Base-by-base conservation (phyloP, 2,329 filamentous ascomycete species). In the Beauveria sp. region DNA sequence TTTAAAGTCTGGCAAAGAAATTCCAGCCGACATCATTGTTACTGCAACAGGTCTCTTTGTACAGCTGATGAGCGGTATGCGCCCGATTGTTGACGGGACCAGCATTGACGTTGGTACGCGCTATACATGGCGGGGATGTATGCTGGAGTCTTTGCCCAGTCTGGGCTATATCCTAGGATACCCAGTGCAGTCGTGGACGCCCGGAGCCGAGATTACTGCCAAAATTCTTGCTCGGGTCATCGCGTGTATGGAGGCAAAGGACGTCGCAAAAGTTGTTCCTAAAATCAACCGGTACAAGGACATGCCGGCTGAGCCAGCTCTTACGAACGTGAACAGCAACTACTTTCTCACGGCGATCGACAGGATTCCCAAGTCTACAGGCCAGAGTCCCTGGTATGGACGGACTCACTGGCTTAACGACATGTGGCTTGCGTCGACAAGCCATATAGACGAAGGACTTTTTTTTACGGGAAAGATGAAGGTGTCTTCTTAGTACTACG, bases 21-120 rank as follows among this genome's bases (percentile, higher is more conserved):
- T 88, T 0, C 74, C 82, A 3, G 80, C 85, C 0, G 86, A 89
- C 69, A 83, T 88, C 63, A 87, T 89, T 65, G 74, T 89, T 65
- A 87, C 85, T 0, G 87, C 86, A 0, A 89, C 87, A 0, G 86
- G 87, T 0, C 76, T 89, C 0, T 81, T 83, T 62, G 70, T 89
- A 51, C 75, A 77, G 31, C 71, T 88, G 20, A 77, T 80, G 1
- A 83, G 83, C 24, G 79, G 79, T 43, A 74, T 82, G 1, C 69
- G 74, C 4, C 65, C 86, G 4, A 70, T 69, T 4, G 74, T 88
- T 6, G 83, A 89, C 68, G 80, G 80, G 42, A 67, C 75, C 10
- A 71, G 69, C 0, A 67, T 86, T 61, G 69, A 79, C 16, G 60
- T 80, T 1, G 66, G 74, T 1, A 70, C 79, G 2, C 80, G 81